Evolutionary conservation across 192 early-diverging fungal genomes (phyloP).

Genomic region (Rhizoclosmatium sp.): DNA sequence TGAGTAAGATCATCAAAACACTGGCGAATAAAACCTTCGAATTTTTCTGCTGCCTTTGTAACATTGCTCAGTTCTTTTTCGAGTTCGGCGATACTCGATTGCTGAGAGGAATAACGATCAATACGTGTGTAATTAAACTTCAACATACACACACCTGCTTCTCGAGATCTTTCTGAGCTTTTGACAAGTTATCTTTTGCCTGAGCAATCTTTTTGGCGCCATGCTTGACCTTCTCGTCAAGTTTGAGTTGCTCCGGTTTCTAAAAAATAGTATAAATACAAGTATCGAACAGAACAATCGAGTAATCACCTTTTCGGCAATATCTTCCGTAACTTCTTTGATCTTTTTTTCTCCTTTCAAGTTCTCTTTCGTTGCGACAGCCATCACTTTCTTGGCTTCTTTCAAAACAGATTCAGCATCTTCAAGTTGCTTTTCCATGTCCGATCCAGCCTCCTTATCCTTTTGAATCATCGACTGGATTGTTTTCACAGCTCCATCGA

Average conservation of each 20-base stretch:
- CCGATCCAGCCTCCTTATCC: conserved; percentile 47
- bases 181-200: conserved; percentile 64
- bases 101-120: conserved; percentile 3
- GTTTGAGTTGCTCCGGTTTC: conserved; percentile 66
- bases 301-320: conserved; percentile 64
- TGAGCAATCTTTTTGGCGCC: conserved; percentile 70
- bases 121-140: background rate
- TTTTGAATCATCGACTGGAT: conserved; percentile 67
- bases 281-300: background rate
- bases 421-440: conserved; percentile 52
- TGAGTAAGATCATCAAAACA: background rate
- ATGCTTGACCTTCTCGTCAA: conserved; percentile 81
- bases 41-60: conserved; percentile 37
- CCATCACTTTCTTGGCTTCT: conserved; percentile 76
- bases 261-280: conserved; percentile 21
- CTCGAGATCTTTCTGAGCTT: conserved; percentile 58
- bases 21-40: conserved; percentile 33
- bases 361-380: conserved; percentile 74
- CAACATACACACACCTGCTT: conserved; percentile 52
- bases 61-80: conserved; percentile 49
- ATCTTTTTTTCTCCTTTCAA: conserved; percentile 78
- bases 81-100: conserved; percentile 53
- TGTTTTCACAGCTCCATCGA: conserved; percentile 71
- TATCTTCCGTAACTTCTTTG: conserved; percentile 73
- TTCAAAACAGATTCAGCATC: conserved; percentile 53